Evolutionary conservation across 1,284 basidiomycete genomes (phyloP).

Genomic region (Tausonia pullulans): DNA sequence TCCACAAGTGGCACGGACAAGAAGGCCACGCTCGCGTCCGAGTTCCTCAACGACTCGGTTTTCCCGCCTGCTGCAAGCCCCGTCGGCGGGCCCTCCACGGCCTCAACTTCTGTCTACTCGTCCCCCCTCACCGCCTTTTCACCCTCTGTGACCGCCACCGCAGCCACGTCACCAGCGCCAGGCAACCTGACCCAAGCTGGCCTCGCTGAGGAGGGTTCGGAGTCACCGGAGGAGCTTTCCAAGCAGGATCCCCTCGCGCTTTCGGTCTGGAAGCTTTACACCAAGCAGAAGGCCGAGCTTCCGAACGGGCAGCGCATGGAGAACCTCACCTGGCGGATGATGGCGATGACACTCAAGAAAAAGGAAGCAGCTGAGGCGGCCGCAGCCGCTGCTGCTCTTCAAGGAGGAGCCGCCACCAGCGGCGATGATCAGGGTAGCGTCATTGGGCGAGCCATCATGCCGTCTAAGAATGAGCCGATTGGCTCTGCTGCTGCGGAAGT

Average conservation of each 20-base stretch:
- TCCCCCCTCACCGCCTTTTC: background rate
- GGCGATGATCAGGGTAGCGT: no score
- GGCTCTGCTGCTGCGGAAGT: no score
- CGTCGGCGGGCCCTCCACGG: conserved; percentile 20
- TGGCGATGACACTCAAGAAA: conserved; percentile 85
- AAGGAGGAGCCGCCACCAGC: no score
- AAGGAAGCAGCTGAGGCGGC: conserved; percentile 42
- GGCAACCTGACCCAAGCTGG: background rate
- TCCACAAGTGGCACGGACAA: background rate
- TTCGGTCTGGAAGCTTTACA: conserved; percentile 95
- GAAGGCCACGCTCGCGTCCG: conserved; percentile 24
- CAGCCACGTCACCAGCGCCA: background rate
- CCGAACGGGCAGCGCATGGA: conserved; percentile 91
- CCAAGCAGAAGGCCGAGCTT: conserved; percentile 70
- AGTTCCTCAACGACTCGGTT: conserved; percentile 33
- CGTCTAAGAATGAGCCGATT: no score
- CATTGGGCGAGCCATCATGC: no score
- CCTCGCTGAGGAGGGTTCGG: background rate
- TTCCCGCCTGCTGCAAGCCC: conserved; percentile 18
- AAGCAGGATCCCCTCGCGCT: conserved; percentile 77
- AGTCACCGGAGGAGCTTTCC: conserved; percentile 31
- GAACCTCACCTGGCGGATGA: conserved; percentile 51
- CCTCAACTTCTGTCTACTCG: conserved; percentile 18
- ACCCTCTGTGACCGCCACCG: conserved; percentile 1
- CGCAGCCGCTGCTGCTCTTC: conserved; percentile 5